Percentiles rank a stretch among this genome's conserved stretches.
These are phyloP conservation scores for Daldinia loculata DNA, from an alignment of 495 filamentous ascomycete species.

Conservation along the genomic window DNA sequence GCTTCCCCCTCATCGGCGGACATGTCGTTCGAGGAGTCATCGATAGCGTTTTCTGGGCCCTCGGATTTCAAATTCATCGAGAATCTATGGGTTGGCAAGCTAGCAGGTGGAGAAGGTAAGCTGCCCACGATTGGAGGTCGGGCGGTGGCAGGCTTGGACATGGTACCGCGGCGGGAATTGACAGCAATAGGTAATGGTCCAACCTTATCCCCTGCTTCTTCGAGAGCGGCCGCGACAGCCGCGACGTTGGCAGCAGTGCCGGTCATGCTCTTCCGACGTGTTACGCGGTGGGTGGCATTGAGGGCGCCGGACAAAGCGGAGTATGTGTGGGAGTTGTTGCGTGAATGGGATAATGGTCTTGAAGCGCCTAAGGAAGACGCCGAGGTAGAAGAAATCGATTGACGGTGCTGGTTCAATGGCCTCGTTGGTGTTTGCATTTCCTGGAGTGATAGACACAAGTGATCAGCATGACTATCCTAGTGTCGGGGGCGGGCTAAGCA, in stretches of 20 bases:
- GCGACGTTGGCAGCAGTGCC: constrained; percentile 74
- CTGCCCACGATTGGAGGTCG: constrained; percentile 60
- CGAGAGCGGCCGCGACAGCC: constrained; percentile 78
- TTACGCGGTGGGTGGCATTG: constrained; percentile 84
- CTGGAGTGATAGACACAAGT: constrained; percentile 47
- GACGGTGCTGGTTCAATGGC: constrained; percentile 59
- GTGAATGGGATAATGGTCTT: constrained; percentile 65
- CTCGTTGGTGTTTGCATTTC: constrained; percentile 60
- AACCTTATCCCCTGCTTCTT: constrained; percentile 65
- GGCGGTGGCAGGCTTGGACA: constrained; percentile 56
- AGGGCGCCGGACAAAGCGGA: constrained; percentile 73
- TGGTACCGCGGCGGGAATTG: constrained; percentile 59
- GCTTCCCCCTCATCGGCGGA: constrained; percentile 65
- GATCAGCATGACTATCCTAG: constrained; percentile 51
- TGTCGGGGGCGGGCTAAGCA: constrained; percentile 42
- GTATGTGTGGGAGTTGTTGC: constrained; percentile 83
- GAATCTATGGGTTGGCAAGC: constrained; percentile 56
- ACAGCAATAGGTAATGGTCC: constrained; percentile 60
- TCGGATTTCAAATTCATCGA: constrained; percentile 50
- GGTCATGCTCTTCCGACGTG: constrained; percentile 92
- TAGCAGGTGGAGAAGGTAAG: constrained; percentile 64
- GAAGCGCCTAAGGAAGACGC: constrained; percentile 50
- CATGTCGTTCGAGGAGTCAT: constrained; percentile 64
- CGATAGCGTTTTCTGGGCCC: constrained; percentile 65
- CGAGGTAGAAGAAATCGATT: constrained; percentile 54